Percentiles rank a stretch among this genome's conserved stretches.
These are phyloP conservation scores for Hymenoscyphus fructigenus DNA, from an alignment of 2,329 filamentous ascomycete genomes.

Conservation along the genomic window DNA sequence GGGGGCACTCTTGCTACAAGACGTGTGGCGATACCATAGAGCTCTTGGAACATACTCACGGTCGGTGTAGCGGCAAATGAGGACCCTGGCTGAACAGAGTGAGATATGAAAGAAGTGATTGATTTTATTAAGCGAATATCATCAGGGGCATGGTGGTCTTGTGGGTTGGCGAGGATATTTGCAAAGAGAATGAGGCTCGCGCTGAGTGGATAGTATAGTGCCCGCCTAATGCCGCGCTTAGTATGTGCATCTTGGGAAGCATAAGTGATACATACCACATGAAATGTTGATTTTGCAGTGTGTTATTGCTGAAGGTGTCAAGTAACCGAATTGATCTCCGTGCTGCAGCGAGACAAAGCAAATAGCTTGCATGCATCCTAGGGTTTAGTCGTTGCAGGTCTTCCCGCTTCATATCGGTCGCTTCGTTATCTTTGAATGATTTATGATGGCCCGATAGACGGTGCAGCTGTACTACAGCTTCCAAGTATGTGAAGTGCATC, in stretches of 20 bases:
- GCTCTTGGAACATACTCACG: constrained; percentile 19
- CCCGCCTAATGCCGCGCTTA: constrained; percentile 18
- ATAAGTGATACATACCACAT: constrained; percentile 20
- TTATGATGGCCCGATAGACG: constrained; percentile 24
- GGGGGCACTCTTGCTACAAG: constrained; percentile 17
- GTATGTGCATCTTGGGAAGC: constrained; percentile 15
- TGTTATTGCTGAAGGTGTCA: constrained; percentile 19
- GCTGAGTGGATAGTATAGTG: constrained; percentile 82
- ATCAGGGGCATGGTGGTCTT: constrained; percentile 78
- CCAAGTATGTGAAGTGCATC: constrained; percentile 30
- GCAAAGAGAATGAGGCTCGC: constrained; percentile 89
- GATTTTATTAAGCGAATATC: constrained; percentile 86
- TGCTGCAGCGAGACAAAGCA: constrained; percentile 27
- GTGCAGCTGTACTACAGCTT: constrained; percentile 26
- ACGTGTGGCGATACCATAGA: constrained; percentile 20
- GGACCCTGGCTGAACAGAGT: constrained; percentile 15
- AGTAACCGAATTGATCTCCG: constrained; percentile 24
- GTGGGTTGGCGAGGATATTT: constrained; percentile 90
- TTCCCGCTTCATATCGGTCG: constrained; percentile 10
- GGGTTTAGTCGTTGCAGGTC: constrained; percentile 21
- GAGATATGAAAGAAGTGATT: constrained; percentile 46
- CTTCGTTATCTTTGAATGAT: constrained; percentile 12
- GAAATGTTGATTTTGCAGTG: constrained; percentile 18
- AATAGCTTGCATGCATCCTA: constrained; percentile 23
- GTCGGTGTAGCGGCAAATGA: constrained; percentile 19